These are phyloP conservation scores for Phytophthora uliginosa DNA, from an alignment of 352 stramenopile genomes.

Conservation along the genomic window DNA sequence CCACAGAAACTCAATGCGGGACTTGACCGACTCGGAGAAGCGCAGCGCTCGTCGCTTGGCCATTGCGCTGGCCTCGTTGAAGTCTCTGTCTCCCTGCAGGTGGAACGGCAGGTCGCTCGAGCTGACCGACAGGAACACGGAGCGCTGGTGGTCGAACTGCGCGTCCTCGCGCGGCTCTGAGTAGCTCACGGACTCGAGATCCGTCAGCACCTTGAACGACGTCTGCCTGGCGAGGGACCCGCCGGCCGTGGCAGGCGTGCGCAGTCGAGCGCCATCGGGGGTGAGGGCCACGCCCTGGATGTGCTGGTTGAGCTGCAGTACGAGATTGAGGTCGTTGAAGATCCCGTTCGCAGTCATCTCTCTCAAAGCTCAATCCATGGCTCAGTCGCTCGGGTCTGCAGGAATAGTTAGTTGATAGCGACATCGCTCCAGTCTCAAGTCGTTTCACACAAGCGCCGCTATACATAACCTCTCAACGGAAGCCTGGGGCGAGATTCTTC, in stretches of 20 bases:
- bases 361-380: background rate
- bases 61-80: conserved; percentile 74
- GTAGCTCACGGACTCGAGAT: conserved; percentile 59
- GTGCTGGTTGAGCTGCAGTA: conserved; percentile 78
- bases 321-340: conserved; percentile 81
- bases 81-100: conserved; percentile 72
- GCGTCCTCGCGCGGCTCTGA: conserved; percentile 54
- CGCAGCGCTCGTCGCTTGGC: conserved; percentile 62
- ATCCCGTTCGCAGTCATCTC: conserved; percentile 61
- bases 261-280: conserved; percentile 23
- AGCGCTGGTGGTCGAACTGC: conserved; percentile 79
- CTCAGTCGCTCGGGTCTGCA: background rate
- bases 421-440: background rate
- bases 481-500: conserved; percentile 31
- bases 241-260: conserved; percentile 1
- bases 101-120: conserved; percentile 72
- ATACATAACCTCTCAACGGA: conserved; percentile 35
- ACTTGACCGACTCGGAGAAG: conserved; percentile 53
- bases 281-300: conserved; percentile 53
- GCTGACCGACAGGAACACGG: conserved; percentile 32
- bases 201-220: conserved; percentile 81
- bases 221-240: conserved; percentile 51
- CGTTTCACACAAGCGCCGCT: conserved; percentile 21
- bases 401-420: background rate
- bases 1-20: conserved; percentile 74